phyloP scores from a whole-genome alignment of 2,329 filamentous ascomycete species.

The Laburnicola sp. region DNA sequence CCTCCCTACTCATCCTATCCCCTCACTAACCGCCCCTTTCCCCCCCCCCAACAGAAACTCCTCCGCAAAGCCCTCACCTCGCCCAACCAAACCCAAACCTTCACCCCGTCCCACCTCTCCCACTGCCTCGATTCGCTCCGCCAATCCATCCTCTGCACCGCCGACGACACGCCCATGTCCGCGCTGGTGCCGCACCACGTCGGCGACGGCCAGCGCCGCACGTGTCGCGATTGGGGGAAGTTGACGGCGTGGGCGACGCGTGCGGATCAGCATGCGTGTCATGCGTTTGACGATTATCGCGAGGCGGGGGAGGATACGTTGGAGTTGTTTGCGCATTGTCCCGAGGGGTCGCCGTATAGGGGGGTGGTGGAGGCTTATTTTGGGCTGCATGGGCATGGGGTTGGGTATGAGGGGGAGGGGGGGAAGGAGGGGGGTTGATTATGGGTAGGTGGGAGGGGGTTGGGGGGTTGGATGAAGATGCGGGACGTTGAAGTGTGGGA shows the following conservation, averaged over 20 bases:
- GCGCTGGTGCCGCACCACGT: slow-evolving; percentile 27
- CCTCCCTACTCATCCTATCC: too few relatives aligned
- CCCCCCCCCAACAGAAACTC: slow-evolving; percentile 29
- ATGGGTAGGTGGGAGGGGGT: background rate
- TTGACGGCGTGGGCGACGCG: slow-evolving; percentile 38
- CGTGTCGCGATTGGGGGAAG: slow-evolving; percentile 40
- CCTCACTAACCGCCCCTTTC: too few relatives aligned
- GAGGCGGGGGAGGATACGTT: slow-evolving; percentile 43
- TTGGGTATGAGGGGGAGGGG: slow-evolving; percentile 31
- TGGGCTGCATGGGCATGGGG: slow-evolving; percentile 38
- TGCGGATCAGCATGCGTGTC: slow-evolving; percentile 38
- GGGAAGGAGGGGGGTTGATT: slow-evolving; percentile 24
- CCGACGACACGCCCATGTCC: slow-evolving; percentile 43
- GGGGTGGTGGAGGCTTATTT: slow-evolving; percentile 38
- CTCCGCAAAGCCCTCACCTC: slow-evolving; percentile 39
- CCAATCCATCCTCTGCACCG: slow-evolving; percentile 41
- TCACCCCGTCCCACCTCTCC: slow-evolving; percentile 35
- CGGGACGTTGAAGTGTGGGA: too few relatives aligned
- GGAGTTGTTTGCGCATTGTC: slow-evolving; percentile 41
- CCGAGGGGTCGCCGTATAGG: slow-evolving; percentile 34
- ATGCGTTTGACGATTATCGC: slow-evolving; percentile 40
- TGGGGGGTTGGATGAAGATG: background rate
- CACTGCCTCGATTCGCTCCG: slow-evolving; percentile 41
- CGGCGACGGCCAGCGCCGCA: slow-evolving; percentile 34
- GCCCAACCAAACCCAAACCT: slow-evolving; percentile 26